These are phyloP conservation scores for Trifolium repens DNA, from an alignment of 306 rosid species.

Conservation along the genomic window DNA sequence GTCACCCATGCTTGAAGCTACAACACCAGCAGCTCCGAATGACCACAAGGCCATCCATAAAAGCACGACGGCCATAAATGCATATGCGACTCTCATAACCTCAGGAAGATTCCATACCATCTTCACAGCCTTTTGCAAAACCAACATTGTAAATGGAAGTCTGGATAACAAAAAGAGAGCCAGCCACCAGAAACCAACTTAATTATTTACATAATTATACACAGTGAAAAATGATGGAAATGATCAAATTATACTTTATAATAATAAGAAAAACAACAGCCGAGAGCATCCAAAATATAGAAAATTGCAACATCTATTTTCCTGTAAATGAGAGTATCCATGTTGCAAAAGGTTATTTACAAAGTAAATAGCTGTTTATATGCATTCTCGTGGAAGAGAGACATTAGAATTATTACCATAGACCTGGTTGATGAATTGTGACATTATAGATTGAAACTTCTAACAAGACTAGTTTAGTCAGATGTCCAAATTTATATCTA, in stretches of 20 bases:
- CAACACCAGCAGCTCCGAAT: slow-evolving; percentile 97
- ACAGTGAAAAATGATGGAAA: not conserved
- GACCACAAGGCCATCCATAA: slow-evolving; percentile 94
- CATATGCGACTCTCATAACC: slow-evolving; percentile 80
- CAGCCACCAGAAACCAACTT: slow-evolving; percentile 36
- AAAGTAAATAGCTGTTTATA: not conserved
- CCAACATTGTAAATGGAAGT: slow-evolving; percentile 96
- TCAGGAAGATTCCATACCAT: slow-evolving; percentile 90
- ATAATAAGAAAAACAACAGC: slow-evolving; percentile 1
- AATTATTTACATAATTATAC: slow-evolving; percentile 2
- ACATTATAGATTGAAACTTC: not conserved
- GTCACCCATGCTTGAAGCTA: slow-evolving; percentile 92
- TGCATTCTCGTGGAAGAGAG: not conserved
- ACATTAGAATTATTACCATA: not conserved
- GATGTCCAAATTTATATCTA: not conserved
- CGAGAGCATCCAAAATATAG: not conserved
- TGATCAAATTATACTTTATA: slow-evolving; percentile 1
- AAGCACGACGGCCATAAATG: slow-evolving; percentile 83
- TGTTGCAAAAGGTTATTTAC: not conserved
- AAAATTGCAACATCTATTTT: not conserved
- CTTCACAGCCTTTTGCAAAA: slow-evolving; percentile 88
- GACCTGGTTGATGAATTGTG: not conserved
- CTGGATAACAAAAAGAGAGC: slow-evolving; percentile 50
- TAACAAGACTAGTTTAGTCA: not conserved
- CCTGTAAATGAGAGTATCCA: not conserved